A percentile compares a stretch with the other conserved stretches of the same genome.
These are phyloP conservation scores for Biscogniauxia marginata DNA, from an alignment of 2,329 filamentous ascomycete species.

Conservation along the genomic window DNA sequence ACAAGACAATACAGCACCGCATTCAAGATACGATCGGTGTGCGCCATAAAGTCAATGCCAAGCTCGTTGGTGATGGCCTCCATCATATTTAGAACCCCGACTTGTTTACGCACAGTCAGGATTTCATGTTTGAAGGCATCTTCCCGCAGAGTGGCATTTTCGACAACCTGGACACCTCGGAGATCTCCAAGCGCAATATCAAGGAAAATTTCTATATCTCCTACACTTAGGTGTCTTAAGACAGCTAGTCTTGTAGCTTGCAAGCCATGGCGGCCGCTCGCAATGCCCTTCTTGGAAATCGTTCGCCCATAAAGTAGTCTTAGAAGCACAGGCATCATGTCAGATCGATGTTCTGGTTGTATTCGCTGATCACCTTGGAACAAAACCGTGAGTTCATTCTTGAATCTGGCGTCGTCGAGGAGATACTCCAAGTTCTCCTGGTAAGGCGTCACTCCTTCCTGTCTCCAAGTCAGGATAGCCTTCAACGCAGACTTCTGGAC, in stretches of 20 bases:
- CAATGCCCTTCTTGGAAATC: constrained; percentile 75
- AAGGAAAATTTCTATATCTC: constrained; percentile 78
- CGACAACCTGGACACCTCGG: constrained; percentile 57
- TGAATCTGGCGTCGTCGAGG: constrained; percentile 86
- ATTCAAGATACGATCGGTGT: constrained; percentile 68
- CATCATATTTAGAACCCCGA: constrained; percentile 90
- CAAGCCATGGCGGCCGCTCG: constrained; percentile 76
- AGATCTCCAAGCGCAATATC: constrained; percentile 76
- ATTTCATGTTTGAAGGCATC: constrained; percentile 57
- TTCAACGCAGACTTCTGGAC: constrained; percentile 84
- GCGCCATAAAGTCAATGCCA: constrained; percentile 68
- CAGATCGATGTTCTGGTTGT: constrained; percentile 67
- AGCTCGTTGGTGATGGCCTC: constrained; percentile 83
- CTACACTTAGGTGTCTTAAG: constrained; percentile 70
- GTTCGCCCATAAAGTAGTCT: constrained; percentile 86
- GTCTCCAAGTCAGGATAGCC: constrained; percentile 86
- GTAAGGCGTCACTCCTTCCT: constrained; percentile 70
- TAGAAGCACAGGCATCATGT: constrained; percentile 82
- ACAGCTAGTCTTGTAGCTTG: constrained; percentile 79
- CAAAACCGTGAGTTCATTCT: constrained; percentile 89
- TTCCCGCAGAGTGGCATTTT: constrained; percentile 47
- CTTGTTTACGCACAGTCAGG: constrained; percentile 72
- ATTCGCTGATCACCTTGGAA: constrained; percentile 75
- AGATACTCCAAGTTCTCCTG: constrained; percentile 83
- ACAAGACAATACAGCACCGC: constrained; percentile 80